Evolutionary conservation across 108 stramenopile genomes (phyloP), one percentile per base, ranked within the genome.

Genomic region (Skeletonema menzelii): DNA sequence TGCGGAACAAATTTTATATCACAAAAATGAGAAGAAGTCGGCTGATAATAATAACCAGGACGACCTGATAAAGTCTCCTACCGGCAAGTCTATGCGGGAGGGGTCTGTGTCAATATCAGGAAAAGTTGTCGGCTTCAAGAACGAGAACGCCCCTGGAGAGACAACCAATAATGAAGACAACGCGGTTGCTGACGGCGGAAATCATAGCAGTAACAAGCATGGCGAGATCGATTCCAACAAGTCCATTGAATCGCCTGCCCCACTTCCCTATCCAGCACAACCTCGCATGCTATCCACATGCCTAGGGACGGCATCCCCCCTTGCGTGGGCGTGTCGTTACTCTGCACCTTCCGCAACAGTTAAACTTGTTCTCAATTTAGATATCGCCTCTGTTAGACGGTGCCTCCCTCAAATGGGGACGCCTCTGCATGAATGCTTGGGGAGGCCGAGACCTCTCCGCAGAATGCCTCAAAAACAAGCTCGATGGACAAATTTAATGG

Each of bases 341-440:
- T 88, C 87, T 37, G 90, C 90, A 17, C 86, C 90, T 12, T 72
- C 66, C 15, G 65, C 85, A 14, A 86, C 85, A 49, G 70, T 88
- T 12, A 65, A 84, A 35, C 69, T 83, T n/a, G 82, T 88, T 58
- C 35, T 91, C 12, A 65, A 86, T 28, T 74, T 82, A 3, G 72
- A 78, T 22, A 78, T 81, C 5, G 12, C 34, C 34, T 70, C 87
- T 37, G 59, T 91, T 13, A 70, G 86, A 13, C 76, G 77, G 11
- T 73, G 85, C 24, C 49, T 91, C 65, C 86, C 85, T 59, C 77
- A 86, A 8, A 49, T 87, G 66, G 91, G 91, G 4, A 89, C 91
- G 10, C 91, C 91, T 5, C 58, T 92, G 27, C 91, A 92, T 63
- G 91, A 92, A 69, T 88, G 27, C 80, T 83, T 72, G 86, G 88